phyloP scores from a whole-genome alignment of 2,329 filamentous ascomycete genomes.

The Pseudogymnoascus sp. region DNA sequence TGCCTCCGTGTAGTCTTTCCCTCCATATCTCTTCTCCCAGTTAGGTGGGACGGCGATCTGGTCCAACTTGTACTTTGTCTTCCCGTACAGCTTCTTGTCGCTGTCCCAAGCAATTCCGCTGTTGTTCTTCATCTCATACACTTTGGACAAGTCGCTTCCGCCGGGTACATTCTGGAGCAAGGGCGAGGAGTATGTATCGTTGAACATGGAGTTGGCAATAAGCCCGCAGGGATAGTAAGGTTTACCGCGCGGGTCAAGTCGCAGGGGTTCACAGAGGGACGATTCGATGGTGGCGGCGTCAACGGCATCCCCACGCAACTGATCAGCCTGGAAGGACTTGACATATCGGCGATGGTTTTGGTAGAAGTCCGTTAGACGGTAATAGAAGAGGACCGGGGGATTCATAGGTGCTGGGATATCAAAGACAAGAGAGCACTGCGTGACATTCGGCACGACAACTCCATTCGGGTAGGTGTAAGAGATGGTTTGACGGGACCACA shows the following conservation, averaged over 20 bases:
- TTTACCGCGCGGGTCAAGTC: constrained; percentile 43
- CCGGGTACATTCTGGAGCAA: constrained; percentile 45
- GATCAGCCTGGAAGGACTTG: constrained; percentile 73
- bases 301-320: constrained; percentile 67
- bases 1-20: constrained; percentile 54
- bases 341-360: constrained; percentile 98
- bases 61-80: constrained; percentile 53
- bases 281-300: constrained; percentile 50
- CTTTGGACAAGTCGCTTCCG: constrained; percentile 33
- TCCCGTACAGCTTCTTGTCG: constrained; percentile 71
- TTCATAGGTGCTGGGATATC: constrained; percentile 69
- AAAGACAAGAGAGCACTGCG: constrained; percentile 66
- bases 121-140: constrained; percentile 67
- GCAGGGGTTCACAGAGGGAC: constrained; percentile 70
- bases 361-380: constrained; percentile 95
- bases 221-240: constrained; percentile 92
- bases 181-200: constrained; percentile 74
- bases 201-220: constrained; percentile 95
- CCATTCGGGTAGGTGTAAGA: constrained; percentile 33
- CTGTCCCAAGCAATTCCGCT: constrained; percentile 75
- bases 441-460: constrained; percentile 32
- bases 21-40: constrained; percentile 64
- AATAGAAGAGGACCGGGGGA: constrained; percentile 85
- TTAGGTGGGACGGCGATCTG: constrained; percentile 78
- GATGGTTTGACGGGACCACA: constrained; percentile 25